Evolutionary conservation across 1,284 basidiomycete species (phyloP), one percentile per base, ranked within the genome.

Genomic region (Ganoderma lucidum): DNA sequence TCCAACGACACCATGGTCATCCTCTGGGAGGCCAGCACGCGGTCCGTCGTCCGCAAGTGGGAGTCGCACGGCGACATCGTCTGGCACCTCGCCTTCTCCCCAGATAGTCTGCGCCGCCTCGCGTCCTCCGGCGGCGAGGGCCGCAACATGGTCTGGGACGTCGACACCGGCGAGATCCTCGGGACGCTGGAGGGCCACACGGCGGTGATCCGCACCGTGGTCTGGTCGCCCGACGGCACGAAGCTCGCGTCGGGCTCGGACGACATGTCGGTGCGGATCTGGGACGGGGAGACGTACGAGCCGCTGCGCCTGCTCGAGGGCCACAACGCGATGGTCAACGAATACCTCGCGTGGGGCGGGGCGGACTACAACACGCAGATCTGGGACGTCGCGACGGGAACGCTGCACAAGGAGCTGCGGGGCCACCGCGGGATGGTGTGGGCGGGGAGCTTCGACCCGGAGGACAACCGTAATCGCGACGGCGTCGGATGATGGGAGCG

Each of bases 71-170:
- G 35, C 15, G 65, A 67, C 44, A 41, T 41, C n/a, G 64, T 76
- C 63, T 69, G 64, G 39, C 61, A 70, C 30, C 64, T 77, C 37
- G 70, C 70, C 0, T 78, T 76, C 66, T 76, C 77, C 1, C 75
- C 76, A 19, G 73, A 76, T 60, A 70, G 74, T 45, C 61, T 28
- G 23, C 23, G 23, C 32, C 63, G 53, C 3, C 60, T 78, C 28
- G 73, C 69, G 0, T 76, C 75, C 1, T 75, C 72, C 8, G 73
- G 75, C 9, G 66, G 70, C 2, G 75, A 77, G 44, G 35, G 62
- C 35, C 60, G 55, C 15, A 62, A 75, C 64, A 63, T 68, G 14
- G 35, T 78, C 42, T 76, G 73, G 77, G 53, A 69, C 17, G 67
- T 71, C 32, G 62, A 63, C 66, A 9, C 32, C 76, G 73, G 71